phyloP scores from a whole-genome alignment of 169 alveolate genomes.

The Amoebophrya sp. region DNA sequence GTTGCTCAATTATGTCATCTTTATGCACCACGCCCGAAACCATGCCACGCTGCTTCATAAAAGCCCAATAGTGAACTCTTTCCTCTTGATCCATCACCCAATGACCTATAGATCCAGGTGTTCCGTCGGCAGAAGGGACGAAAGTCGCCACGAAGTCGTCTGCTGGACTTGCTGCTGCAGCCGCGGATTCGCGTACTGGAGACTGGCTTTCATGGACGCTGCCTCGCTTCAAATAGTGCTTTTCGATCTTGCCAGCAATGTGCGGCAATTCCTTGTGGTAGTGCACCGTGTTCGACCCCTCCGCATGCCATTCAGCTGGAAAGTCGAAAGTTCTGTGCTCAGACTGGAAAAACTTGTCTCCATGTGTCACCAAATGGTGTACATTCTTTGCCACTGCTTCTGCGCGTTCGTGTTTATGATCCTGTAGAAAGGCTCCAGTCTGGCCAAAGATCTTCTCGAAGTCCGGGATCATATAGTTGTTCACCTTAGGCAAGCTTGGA shows the following conservation, averaged over 20 bases:
- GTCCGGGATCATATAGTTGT: too few species aligned
- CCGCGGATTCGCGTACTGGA: background rate
- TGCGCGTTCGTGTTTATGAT: background rate
- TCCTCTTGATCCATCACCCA: background rate
- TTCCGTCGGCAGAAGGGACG: background rate
- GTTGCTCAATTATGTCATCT: too few species aligned
- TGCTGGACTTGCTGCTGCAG: background rate
- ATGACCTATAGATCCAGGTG: background rate
- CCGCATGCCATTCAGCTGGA: background rate
- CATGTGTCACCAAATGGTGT: background rate
- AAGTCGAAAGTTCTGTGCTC: background rate
- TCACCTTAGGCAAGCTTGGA: too few species aligned
- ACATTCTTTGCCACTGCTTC: background rate
- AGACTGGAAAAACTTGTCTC: too few species aligned
- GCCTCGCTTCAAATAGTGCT: background rate
- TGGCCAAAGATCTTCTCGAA: too few species aligned
- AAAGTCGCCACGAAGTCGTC: background rate
- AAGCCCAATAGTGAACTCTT: background rate
- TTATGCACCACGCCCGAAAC: too few species aligned
- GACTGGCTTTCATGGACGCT: background rate
- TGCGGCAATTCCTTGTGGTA: background rate
- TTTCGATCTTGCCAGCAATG: background rate
- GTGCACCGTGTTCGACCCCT: background rate
- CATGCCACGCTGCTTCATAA: background rate
- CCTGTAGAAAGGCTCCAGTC: too few species aligned